These are phyloP conservation scores for Barnettozyma siamensis DNA, from an alignment of 805 yeast species.

Conservation along the genomic window DNA sequence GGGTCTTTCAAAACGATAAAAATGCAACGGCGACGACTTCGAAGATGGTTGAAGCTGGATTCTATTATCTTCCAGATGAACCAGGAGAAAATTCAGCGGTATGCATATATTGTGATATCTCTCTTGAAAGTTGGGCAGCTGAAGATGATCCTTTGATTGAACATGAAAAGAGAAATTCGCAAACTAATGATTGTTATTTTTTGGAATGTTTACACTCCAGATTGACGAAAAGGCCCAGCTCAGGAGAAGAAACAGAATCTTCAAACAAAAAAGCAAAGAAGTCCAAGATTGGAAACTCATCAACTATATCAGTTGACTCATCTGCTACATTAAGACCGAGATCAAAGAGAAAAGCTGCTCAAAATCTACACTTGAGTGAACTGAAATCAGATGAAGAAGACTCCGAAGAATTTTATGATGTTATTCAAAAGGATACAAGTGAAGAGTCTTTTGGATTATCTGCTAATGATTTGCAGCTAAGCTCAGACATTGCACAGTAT, in stretches of 20 bases:
- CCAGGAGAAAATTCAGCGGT: conserved; percentile 48
- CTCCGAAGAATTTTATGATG: conserved; percentile 1
- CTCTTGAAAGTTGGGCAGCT: conserved; percentile 67
- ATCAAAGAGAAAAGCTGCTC: conserved; percentile 6
- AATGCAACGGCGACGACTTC: conserved; percentile 35
- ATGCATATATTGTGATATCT: conserved; percentile 60
- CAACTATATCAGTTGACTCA: not conserved
- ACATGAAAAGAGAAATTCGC: conserved; percentile 39
- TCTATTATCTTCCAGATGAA: conserved; percentile 48
- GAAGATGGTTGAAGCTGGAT: conserved; percentile 55
- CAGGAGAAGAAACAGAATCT: conserved; percentile 1
- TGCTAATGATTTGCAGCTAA: conserved; percentile 14
- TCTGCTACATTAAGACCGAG: not conserved
- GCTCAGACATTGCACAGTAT: conserved; percentile 15
- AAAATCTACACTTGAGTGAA: conserved; percentile 2
- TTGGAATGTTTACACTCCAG: conserved; percentile 4
- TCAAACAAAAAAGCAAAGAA: not conserved
- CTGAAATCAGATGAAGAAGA: not conserved
- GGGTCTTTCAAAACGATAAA: conserved; percentile 41
- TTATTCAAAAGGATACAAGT: not conserved
- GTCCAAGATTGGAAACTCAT: not conserved
- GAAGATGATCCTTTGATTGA: conserved; percentile 59
- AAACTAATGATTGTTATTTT: conserved; percentile 34
- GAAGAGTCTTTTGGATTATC: conserved; percentile 23
- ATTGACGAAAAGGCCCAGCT: conserved; percentile 2